Conservation (phyloP, 2,329 filamentous ascomycete species). For the Albophoma yamanashiensis region DNA sequence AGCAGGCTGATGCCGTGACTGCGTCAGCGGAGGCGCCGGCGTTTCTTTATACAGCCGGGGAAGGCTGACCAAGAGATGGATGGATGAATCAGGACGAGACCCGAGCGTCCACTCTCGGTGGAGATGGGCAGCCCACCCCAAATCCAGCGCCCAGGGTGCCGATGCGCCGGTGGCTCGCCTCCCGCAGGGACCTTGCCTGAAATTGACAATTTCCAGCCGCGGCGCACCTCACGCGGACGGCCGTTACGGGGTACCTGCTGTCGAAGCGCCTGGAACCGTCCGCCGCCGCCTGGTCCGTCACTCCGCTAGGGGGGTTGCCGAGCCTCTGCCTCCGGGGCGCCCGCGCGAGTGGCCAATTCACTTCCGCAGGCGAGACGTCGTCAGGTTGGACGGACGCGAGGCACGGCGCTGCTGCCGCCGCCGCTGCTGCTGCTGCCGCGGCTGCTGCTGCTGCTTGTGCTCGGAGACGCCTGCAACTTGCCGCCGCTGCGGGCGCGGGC, state of each 20-base stretch:
- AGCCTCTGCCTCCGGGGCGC: not conserved
- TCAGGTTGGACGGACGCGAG: not conserved
- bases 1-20: constrained; percentile 1
- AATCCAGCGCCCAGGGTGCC: not conserved
- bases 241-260: not conserved
- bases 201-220: not conserved
- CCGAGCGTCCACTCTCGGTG: not conserved
- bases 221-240: not conserved
- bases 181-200: constrained; percentile 1
- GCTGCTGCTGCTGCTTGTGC: not conserved
- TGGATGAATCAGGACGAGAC: not conserved
- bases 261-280: constrained; percentile 1
- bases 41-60: constrained; percentile 3
- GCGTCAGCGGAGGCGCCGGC: constrained; percentile 5
- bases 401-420: not conserved
- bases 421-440: not conserved
- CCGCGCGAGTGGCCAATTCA: not conserved
- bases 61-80: not conserved
- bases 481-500: not conserved
- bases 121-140: not conserved
- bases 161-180: not conserved
- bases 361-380: not conserved
- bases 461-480: not conserved
- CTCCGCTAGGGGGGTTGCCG: not conserved
- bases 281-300: not conserved